Evolutionary conservation across 2,329 filamentous ascomycete genomes (phyloP), one percentile per base, ranked within the genome.

Genomic region (Diplodia sapinea): DNA sequence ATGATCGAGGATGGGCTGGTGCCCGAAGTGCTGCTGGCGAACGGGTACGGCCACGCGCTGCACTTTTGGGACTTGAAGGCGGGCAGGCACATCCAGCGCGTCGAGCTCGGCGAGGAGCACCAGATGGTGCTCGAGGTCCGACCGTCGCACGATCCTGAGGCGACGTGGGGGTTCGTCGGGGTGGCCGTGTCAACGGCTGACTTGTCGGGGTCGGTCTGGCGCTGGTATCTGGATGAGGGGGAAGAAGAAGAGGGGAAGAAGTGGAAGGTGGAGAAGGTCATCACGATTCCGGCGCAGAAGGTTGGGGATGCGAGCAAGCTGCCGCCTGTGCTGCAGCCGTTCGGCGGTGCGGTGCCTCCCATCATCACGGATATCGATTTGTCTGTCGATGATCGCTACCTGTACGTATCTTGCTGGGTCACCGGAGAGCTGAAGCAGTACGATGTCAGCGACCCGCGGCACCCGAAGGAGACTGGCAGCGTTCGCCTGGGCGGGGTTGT

Each of bases 71-170:
- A 56, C n/a, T n/a, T 56, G 54, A 6, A 3, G 15, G 17, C 12
- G 4, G 54, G 54, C 9, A 4, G 33, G 12, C 54, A 56, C 33
- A 8, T 20, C 15, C 54, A 56, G 33, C 31, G 54, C 8, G n/a
- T 56, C n/a, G 54, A 56, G 2, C 54, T 56, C 9, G 54, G 54
- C 17, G 54, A 23, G 31, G 54, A 56, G 54, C 54, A 56, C 8
- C 54, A 56, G 54, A 56, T 56, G 54, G 54, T 56, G 54, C 33
- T 56, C 17, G 54, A 56, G 54, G 54, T 56, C 31, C 17, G 54
- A 33, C 54, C 54, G 33, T 11, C 31, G 31, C 54, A 56, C n/a
- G 54, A 56, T 3, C 54, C 54, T 4, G 54, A 56, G 8, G 54
- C 54, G 33, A 15, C 54, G n/a, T 56, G 54, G 54, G 54, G 54